Percentiles rank a stretch among this genome's conserved stretches.
Evolutionary conservation across 139 green algal species (phyloP).

Genomic region (Haematococcus sp.): DNA sequence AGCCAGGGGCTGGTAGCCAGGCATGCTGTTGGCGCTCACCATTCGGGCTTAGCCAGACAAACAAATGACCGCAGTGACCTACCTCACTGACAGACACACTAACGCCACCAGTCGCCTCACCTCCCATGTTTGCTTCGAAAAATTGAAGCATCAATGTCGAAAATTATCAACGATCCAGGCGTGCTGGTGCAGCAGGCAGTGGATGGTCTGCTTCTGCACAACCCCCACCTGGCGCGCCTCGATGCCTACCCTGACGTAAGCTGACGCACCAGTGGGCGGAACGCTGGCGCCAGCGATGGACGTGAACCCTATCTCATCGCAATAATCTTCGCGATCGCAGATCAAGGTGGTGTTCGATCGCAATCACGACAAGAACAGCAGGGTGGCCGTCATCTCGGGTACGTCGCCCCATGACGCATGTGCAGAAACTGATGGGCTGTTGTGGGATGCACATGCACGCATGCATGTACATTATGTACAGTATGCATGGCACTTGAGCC

Average conservation of each 20-base stretch:
- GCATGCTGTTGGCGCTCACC: too few species aligned
- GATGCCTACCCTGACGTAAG: slow-evolving; percentile 37
- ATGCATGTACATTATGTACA: too few species aligned
- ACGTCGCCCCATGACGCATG: too few species aligned
- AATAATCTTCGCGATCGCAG: neutral
- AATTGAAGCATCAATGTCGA: neutral
- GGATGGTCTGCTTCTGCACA: slow-evolving; percentile 10
- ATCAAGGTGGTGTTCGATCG: slow-evolving; percentile 40
- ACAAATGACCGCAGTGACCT: too few species aligned
- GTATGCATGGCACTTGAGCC: too few species aligned
- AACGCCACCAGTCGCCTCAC: too few species aligned
- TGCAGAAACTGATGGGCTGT: neutral
- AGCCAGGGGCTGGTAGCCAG: too few species aligned
- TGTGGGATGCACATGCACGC: neutral
- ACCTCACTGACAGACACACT: too few species aligned
- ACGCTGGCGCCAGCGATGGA: neutral
- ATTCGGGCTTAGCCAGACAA: too few species aligned
- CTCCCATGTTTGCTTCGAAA: too few species aligned
- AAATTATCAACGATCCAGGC: slow-evolving; percentile 33
- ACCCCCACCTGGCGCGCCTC: slow-evolving; percentile 24
- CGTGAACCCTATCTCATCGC: neutral
- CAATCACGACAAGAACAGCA: slow-evolving; percentile 24
- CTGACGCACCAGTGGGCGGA: neutral
- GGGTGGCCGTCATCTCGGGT: slow-evolving; percentile 35
- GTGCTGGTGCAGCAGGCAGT: slow-evolving; percentile 16